These are phyloP conservation scores for Ogataea methylovora DNA, from an alignment of 805 yeast species.

Conservation along the genomic window DNA sequence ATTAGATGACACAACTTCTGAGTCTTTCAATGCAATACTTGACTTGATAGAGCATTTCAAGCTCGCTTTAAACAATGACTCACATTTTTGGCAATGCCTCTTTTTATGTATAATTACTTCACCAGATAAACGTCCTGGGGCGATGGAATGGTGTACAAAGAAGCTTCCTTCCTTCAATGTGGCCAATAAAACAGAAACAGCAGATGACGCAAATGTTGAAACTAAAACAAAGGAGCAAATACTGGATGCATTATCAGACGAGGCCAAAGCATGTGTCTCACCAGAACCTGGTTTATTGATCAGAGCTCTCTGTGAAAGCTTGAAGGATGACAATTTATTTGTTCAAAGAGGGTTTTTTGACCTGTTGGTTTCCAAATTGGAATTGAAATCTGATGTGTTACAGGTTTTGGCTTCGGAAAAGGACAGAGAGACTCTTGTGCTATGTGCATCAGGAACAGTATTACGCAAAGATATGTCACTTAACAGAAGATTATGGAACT, in stretches of 20 bases:
- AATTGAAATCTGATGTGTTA: conserved; percentile 53
- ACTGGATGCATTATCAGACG: conserved; percentile 19
- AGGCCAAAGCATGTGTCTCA: conserved; percentile 50
- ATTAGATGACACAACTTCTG: conserved; percentile 87
- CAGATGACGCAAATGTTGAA: background rate
- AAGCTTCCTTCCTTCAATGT: conserved; percentile 50
- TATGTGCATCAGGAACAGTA: conserved; percentile 61
- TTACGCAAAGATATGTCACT: conserved; percentile 87
- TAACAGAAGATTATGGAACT: conserved; percentile 88
- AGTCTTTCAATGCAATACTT: conserved; percentile 59
- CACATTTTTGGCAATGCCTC: conserved; percentile 81
- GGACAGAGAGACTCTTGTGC: conserved; percentile 53
- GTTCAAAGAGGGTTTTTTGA: conserved; percentile 89
- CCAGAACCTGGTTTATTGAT: conserved; percentile 79
- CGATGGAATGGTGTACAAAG: conserved; percentile 64
- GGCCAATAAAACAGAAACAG: conserved; percentile 2
- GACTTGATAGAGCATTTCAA: conserved; percentile 55
- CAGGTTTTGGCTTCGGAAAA: conserved; percentile 35
- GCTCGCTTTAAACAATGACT: conserved; percentile 49
- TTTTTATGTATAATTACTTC: conserved; percentile 70
- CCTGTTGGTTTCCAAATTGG: conserved; percentile 58
- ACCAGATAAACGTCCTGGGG: conserved; percentile 78
- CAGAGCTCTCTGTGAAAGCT: conserved; percentile 65
- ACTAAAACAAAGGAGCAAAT: conserved; percentile 14
- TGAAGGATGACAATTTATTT: conserved; percentile 58